Evolutionary conservation across 768 basidiomycete genomes (phyloP).

Genomic region (Phallus indusiatus): DNA sequence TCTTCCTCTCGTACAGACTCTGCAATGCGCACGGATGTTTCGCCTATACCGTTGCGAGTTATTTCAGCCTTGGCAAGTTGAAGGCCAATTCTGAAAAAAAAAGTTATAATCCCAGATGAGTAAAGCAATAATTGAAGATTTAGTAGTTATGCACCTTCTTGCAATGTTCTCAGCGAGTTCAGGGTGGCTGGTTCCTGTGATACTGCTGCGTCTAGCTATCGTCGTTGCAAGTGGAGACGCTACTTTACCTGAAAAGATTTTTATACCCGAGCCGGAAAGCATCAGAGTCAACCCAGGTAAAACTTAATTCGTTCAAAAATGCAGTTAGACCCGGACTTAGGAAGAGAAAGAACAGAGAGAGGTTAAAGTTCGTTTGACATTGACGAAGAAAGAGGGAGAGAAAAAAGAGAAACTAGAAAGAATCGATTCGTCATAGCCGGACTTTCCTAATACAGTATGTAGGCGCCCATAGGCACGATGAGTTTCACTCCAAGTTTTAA

Average conservation of each 20-base stretch:
- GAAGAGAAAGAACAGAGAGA: conserved; percentile 15
- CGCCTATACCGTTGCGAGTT: conserved; percentile 81
- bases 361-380: neutral
- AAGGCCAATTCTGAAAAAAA: conserved; percentile 65
- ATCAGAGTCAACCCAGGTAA: conserved; percentile 22
- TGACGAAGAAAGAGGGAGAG: conserved; percentile 18
- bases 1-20: conserved; percentile 98
- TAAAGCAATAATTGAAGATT: neutral
- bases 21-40: conserved; percentile 83
- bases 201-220: neutral
- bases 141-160: conserved; percentile 50
- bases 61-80: conserved; percentile 82
- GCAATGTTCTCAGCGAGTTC: conserved; percentile 92
- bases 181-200: conserved; percentile 85
- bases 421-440: neutral
- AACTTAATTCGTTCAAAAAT: neutral
- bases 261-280: conserved; percentile 49
- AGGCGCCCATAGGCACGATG: too few relatives aligned
- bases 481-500: too few relatives aligned
- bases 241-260: conserved; percentile 43
- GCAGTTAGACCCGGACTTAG: conserved; percentile 8
- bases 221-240: neutral
- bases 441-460: neutral
- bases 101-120: conserved; percentile 4
- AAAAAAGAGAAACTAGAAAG: conserved; percentile 19